A percentile compares a stretch with the other conserved stretches of the same genome.
These are phyloP conservation scores for Funneliformis mosseae DNA, from an alignment of 192 early-diverging fungal genomes.

Conservation along the genomic window DNA sequence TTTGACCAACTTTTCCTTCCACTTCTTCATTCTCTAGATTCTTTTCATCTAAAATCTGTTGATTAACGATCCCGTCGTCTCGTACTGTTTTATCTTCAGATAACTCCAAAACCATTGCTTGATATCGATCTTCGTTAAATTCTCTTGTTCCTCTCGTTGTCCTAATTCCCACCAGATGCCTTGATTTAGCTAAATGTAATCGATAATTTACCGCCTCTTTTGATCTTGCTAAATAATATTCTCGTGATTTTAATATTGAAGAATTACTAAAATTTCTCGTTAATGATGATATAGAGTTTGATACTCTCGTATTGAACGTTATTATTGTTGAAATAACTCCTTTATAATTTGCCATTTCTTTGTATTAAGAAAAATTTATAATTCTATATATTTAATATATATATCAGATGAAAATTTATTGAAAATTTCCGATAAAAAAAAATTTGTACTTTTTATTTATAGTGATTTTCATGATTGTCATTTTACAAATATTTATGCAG, in stretches of 20 bases:
- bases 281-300: not conserved
- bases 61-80: conserved; percentile 10
- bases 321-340: not conserved
- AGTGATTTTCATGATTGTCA: no score
- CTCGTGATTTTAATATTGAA: conserved; percentile 12
- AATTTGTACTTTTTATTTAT: no score
- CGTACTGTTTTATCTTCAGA: conserved; percentile 9
- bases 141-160: conserved; percentile 57
- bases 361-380: no score
- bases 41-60: conserved; percentile 18
- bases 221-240: conserved; percentile 22
- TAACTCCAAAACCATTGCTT: conserved; percentile 46
- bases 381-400: no score
- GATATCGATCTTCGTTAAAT: conserved; percentile 59
- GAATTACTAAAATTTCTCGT: not conserved
- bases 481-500: no score
- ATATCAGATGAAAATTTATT: no score
- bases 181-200: conserved; percentile 48
- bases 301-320: not conserved
- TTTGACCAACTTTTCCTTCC: conserved; percentile 40
- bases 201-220: conserved; percentile 44
- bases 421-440: no score
- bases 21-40: not conserved
- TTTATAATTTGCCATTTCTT: no score
- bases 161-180: conserved; percentile 52